These are phyloP conservation scores for Sutorius australiensis DNA, from an alignment of 768 basidiomycete species.

Conservation along the genomic window DNA sequence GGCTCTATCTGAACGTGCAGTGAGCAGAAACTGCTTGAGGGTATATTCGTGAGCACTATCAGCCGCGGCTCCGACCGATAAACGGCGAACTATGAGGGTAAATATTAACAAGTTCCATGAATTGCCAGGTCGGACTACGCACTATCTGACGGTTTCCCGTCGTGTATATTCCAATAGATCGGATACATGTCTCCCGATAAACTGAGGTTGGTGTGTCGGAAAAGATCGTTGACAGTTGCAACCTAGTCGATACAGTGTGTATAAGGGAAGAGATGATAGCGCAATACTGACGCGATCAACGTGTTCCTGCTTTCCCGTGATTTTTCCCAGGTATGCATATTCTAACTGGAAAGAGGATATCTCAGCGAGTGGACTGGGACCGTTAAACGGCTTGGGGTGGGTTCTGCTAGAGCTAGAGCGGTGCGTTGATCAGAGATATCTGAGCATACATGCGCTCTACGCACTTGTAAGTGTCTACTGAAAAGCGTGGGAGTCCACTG, in stretches of 20 bases:
- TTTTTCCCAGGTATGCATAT: slow-evolving; percentile 76
- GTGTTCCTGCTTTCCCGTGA: slow-evolving; percentile 67
- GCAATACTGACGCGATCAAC: slow-evolving; percentile 46
- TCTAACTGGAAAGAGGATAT: slow-evolving; percentile 81
- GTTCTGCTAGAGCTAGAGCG: slow-evolving; percentile 2
- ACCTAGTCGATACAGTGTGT: slow-evolving; percentile 33
- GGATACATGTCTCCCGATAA: slow-evolving; percentile 63
- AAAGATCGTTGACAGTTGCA: slow-evolving; percentile 42
- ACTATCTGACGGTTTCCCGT: slow-evolving; percentile 48
- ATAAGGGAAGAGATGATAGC: background rate
- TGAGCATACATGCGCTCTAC: slow-evolving; percentile 6
- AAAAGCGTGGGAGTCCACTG: slow-evolving; percentile 67
- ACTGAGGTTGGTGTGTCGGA: slow-evolving; percentile 45
- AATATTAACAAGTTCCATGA: background rate
- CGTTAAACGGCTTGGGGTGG: slow-evolving; percentile 18
- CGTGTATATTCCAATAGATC: slow-evolving; percentile 48
- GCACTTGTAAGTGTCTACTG: slow-evolving; percentile 63
- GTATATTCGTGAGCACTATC: slow-evolving; percentile 80
- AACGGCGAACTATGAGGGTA: slow-evolving; percentile 31
- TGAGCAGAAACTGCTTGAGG: slow-evolving; percentile 69
- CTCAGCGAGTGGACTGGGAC: slow-evolving; percentile 61
- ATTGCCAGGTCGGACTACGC: slow-evolving; percentile 17
- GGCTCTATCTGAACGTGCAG: slow-evolving; percentile 54
- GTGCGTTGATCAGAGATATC: background rate
- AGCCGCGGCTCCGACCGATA: slow-evolving; percentile 63